A percentile compares a stretch with the other conserved stretches of the same genome.
phyloP scores from a whole-genome alignment of 768 basidiomycete species.

The Asterophora parasitica region DNA sequence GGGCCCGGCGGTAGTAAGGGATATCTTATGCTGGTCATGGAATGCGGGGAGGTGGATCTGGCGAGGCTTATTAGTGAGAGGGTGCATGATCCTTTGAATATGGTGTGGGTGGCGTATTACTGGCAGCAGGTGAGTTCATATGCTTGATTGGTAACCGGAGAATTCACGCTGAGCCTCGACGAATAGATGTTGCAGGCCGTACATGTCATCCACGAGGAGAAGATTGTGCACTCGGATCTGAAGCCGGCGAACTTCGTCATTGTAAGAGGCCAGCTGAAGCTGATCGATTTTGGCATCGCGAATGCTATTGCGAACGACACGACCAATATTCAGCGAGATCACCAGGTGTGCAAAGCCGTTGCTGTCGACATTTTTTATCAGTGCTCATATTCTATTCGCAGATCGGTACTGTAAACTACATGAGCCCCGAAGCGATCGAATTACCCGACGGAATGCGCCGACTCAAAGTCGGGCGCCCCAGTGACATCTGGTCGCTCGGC shows the following conservation, averaged over 20 bases:
- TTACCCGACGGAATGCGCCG: slow-evolving; percentile 80
- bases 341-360: slow-evolving; percentile 54
- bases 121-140: slow-evolving; percentile 82
- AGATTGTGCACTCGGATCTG: slow-evolving; percentile 97
- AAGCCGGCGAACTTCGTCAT: slow-evolving; percentile 99
- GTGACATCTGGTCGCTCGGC: slow-evolving; percentile 97
- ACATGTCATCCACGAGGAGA: slow-evolving; percentile 97
- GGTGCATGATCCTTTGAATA: slow-evolving; percentile 77
- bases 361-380: neutral
- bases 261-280: slow-evolving; percentile 89
- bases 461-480: slow-evolving; percentile 91
- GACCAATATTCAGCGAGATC: slow-evolving; percentile 95
- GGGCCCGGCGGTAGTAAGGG: slow-evolving; percentile 69
- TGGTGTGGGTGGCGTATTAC: slow-evolving; percentile 92
- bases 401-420: slow-evolving; percentile 98
- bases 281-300: slow-evolving; percentile 99
- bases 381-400: slow-evolving; percentile 24
- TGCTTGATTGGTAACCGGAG: neutral
- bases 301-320: slow-evolving; percentile 99
- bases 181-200: slow-evolving; percentile 94
- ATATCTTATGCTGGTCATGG: slow-evolving; percentile 85
- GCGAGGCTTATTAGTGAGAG: slow-evolving; percentile 81
- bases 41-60: slow-evolving; percentile 93
- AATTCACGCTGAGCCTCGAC: neutral
- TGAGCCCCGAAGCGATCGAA: slow-evolving; percentile 97